Conservation (phyloP, 2,329 filamentous ascomycete genomes). For the Thielaviopsis euricoi region DNA sequence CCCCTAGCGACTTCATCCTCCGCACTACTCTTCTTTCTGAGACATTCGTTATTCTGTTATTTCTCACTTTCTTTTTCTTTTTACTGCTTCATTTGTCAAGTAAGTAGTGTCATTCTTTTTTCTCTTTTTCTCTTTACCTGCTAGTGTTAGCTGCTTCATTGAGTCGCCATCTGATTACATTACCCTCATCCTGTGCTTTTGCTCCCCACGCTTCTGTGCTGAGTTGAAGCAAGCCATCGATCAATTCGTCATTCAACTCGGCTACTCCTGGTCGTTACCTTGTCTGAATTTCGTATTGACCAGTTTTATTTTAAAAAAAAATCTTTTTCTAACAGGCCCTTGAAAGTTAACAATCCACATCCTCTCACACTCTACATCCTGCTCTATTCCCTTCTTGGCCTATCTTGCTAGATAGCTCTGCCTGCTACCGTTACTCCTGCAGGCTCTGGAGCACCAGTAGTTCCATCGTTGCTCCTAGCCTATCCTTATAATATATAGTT, state of each 20-base stretch:
- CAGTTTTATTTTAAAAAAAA: no score
- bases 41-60: neutral
- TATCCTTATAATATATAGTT: conserved; percentile 8
- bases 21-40: neutral
- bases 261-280: no score
- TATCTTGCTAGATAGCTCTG: neutral
- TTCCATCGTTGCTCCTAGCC: conserved; percentile 6
- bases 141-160: neutral
- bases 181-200: neutral
- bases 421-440: neutral
- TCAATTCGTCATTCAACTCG: no score
- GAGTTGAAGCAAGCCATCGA: neutral
- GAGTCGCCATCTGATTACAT: neutral
- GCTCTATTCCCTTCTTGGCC: neutral
- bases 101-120: no score
- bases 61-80: neutral
- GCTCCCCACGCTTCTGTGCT: neutral
- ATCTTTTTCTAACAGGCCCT: neutral
- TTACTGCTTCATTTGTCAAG: neutral
- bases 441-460: neutral
- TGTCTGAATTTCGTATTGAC: no score
- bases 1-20: neutral
- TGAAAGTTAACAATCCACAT: neutral
- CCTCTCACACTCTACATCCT: neutral
- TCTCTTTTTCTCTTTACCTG: neutral